A percentile compares a stretch with the other conserved stretches of the same genome.
Conservation (phyloP, 306 rosid genomes). For the Vicia sativa region DNA sequence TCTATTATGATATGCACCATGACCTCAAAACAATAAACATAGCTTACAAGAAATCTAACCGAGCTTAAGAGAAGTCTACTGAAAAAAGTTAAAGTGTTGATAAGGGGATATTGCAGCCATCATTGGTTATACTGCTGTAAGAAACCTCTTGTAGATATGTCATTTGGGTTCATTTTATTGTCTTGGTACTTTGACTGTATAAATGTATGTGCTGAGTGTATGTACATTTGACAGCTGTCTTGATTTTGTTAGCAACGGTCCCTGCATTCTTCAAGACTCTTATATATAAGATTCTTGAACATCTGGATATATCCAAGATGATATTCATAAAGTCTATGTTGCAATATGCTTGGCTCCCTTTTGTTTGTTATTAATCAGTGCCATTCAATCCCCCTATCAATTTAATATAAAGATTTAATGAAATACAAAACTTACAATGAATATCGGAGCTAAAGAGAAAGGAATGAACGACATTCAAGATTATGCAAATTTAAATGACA, state of each 20-base stretch:
- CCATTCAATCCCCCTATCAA: too few species aligned
- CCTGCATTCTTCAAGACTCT: slow-evolving; percentile 2
- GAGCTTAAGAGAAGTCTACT: neutral
- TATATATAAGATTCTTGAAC: too few species aligned
- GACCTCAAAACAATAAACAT: too few species aligned
- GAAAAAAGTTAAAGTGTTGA: neutral
- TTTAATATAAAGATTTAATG: too few species aligned
- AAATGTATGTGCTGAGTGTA: too few species aligned
- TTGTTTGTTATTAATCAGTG: neutral
- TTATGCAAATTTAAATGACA: neutral
- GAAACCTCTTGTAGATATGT: neutral
- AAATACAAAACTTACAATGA: too few species aligned
- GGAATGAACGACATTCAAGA: slow-evolving; percentile 12
- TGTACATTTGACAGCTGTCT: neutral
- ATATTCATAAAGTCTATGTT: neutral
- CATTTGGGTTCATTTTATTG: too few species aligned
- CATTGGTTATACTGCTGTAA: neutral
- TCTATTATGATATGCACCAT: slow-evolving; percentile 9
- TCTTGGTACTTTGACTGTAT: too few species aligned
- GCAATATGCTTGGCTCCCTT: neutral
- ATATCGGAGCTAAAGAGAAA: neutral
- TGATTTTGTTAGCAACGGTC: neutral
- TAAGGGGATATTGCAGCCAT: slow-evolving; percentile 24
- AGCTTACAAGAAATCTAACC: too few species aligned
- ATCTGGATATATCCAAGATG: too few species aligned